phyloP scores from a whole-genome alignment of 495 filamentous ascomycete species.

The Penicilliopsis zonata region DNA sequence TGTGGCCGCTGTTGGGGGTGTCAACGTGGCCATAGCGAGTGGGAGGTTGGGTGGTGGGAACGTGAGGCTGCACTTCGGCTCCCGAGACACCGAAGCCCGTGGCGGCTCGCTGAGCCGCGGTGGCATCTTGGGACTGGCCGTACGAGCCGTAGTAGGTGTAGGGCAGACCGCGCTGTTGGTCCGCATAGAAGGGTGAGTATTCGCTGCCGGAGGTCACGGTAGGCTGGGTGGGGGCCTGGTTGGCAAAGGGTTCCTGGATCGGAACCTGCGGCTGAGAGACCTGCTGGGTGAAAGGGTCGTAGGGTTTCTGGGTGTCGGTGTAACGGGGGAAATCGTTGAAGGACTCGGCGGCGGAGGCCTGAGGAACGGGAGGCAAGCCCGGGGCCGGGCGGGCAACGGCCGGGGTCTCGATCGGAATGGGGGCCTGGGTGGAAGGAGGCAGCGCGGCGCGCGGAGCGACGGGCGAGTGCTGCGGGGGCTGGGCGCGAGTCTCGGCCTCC shows the following conservation, averaged over 20 bases:
- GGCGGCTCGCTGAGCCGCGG: slow-evolving; percentile 51
- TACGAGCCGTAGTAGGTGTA: slow-evolving; percentile 77
- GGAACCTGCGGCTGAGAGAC: slow-evolving; percentile 53
- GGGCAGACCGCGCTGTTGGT: slow-evolving; percentile 65
- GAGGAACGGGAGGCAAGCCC: slow-evolving; percentile 54
- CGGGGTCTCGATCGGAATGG: slow-evolving; percentile 40
- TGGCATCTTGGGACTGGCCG: slow-evolving; percentile 68
- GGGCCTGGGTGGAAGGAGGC: slow-evolving; percentile 53
- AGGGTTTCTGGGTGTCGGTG: slow-evolving; percentile 66
- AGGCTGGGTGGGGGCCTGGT: slow-evolving; percentile 39
- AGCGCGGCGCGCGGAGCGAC: slow-evolving; percentile 85
- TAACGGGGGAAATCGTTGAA: slow-evolving; percentile 60
- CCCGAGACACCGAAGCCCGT: slow-evolving; percentile 56
- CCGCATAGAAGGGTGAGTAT: slow-evolving; percentile 76
- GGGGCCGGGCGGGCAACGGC: slow-evolving; percentile 55
- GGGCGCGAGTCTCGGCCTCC: slow-evolving; percentile 86
- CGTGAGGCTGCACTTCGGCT: slow-evolving; percentile 62
- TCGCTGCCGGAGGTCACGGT: slow-evolving; percentile 57
- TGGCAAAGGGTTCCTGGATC: slow-evolving; percentile 43
- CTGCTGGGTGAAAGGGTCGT: slow-evolving; percentile 79
- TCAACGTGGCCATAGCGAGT: slow-evolving; percentile 65
- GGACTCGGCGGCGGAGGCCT: slow-evolving; percentile 34
- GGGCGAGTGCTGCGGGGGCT: slow-evolving; percentile 89
- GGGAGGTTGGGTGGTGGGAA: slow-evolving; percentile 53
- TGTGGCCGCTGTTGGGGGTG: slow-evolving; percentile 72